Percentiles rank a stretch among this genome's conserved stretches.
Evolutionary conservation across 1,284 basidiomycete genomes (phyloP).

Genomic region (Apiotrichum mycotoxinovorans): DNA sequence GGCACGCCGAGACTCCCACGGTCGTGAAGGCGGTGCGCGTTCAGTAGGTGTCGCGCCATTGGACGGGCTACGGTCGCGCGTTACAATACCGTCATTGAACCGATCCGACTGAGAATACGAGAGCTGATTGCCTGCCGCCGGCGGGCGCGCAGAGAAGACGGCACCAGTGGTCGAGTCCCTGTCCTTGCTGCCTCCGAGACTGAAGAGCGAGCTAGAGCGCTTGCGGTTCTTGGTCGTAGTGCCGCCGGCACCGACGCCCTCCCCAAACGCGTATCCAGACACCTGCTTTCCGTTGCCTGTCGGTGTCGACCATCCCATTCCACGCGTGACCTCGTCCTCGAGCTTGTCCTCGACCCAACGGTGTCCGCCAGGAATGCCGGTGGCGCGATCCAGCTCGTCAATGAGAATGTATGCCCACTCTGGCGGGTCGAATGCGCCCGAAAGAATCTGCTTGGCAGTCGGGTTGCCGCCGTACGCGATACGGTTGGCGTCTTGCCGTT

Average conservation of each 20-base stretch:
- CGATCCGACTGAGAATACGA: not conserved
- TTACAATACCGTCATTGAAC: no score
- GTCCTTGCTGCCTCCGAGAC: constrained; percentile 10
- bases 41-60: not conserved
- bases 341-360: constrained; percentile 63
- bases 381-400: constrained; percentile 67
- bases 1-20: constrained; percentile 19
- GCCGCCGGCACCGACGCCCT: constrained; percentile 35
- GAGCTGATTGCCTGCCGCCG: not conserved
- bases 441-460: constrained; percentile 71
- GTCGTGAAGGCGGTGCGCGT: constrained; percentile 11
- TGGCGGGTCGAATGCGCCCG: constrained; percentile 68
- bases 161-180: not conserved
- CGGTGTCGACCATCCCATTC: constrained; percentile 29
- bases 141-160: not conserved
- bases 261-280: constrained; percentile 43
- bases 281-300: not conserved
- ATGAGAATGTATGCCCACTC: constrained; percentile 72
- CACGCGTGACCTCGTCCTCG: constrained; percentile 32
- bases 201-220: constrained; percentile 23
- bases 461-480: constrained; percentile 73
- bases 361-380: constrained; percentile 64
- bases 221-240: constrained; percentile 11
- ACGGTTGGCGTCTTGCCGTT: constrained; percentile 85
- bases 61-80: not conserved